Evolutionary conservation across 1,284 basidiomycete genomes (phyloP).

Genomic region (Fomitiporia mediterranea): DNA sequence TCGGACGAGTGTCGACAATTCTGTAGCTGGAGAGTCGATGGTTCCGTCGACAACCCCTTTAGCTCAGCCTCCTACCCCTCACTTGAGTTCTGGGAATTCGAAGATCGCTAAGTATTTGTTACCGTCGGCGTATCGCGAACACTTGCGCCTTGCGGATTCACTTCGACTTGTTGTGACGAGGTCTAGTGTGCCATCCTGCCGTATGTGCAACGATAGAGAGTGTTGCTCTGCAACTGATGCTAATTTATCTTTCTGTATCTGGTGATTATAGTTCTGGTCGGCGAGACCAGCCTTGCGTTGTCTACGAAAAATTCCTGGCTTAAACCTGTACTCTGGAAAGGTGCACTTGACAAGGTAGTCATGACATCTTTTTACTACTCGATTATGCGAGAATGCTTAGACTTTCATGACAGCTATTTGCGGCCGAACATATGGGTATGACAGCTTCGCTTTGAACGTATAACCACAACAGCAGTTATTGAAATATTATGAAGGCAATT

Average conservation of each 20-base stretch:
- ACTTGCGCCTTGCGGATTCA: constrained; percentile 8
- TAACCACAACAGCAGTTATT: neutral
- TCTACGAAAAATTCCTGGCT: constrained; percentile 11
- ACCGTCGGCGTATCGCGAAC: constrained; percentile 11
- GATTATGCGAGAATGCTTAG: neutral
- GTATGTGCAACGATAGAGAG: neutral
- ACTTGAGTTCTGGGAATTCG: neutral
- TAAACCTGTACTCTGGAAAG: constrained; percentile 8
- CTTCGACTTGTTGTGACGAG: constrained; percentile 13
- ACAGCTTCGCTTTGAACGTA: neutral
- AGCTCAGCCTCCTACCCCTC: neutral
- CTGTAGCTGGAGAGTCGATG: neutral
- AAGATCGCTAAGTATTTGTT: neutral
- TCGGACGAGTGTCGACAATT: no score
- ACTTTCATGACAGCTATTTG: constrained; percentile 10
- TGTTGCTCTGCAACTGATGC: no score
- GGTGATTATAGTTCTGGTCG: constrained; percentile 1
- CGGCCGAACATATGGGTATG: constrained; percentile 16
- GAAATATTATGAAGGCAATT: constrained; percentile 29
- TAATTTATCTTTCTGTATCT: no score
- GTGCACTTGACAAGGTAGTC: constrained; percentile 14
- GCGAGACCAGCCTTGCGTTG: constrained; percentile 16
- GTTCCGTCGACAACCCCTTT: neutral
- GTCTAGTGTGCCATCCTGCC: constrained; percentile 8
- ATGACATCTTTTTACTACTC: neutral